Evolutionary conservation across 495 filamentous ascomycete species (phyloP).

Genomic region (Parachaetomium inaequale): DNA sequence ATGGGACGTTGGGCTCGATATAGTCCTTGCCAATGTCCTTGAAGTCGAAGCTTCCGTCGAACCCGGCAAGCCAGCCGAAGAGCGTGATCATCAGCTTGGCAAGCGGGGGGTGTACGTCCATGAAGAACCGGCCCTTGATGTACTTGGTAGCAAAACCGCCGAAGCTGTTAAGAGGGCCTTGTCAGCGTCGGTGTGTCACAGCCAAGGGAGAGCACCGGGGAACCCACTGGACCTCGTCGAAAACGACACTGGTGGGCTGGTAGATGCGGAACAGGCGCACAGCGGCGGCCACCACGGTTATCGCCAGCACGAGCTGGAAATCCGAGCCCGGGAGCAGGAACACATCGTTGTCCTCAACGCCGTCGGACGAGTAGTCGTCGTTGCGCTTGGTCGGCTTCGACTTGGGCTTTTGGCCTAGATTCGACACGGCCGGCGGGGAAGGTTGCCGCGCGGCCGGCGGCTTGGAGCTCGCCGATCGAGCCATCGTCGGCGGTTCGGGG

Average conservation of each 20-base stretch:
- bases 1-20: conserved; percentile 87
- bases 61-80: conserved; percentile 91
- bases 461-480: conserved; percentile 41
- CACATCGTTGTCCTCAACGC: conserved; percentile 67
- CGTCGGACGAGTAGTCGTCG: conserved; percentile 61
- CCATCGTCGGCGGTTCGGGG: conserved; percentile 34
- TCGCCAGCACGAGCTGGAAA: conserved; percentile 65
- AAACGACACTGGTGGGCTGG: conserved; percentile 93
- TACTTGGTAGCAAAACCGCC: conserved; percentile 97
- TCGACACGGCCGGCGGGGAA: conserved; percentile 18
- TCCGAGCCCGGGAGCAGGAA: conserved; percentile 73
- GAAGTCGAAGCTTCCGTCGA: conserved; percentile 94
- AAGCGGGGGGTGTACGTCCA: conserved; percentile 98
- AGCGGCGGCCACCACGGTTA: conserved; percentile 71
- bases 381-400: conserved; percentile 36
- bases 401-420: conserved; percentile 28
- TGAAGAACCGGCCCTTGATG: conserved; percentile 97
- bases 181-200: conserved; percentile 21
- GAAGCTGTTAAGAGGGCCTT: conserved; percentile 58
- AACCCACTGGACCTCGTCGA: conserved; percentile 94
- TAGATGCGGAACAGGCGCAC: conserved; percentile 95
- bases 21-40: conserved; percentile 99
- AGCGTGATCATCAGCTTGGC: conserved; percentile 94
- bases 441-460: conserved; percentile 33
- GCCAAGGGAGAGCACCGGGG: neutral